Evolutionary conservation across 2,329 filamentous ascomycete species (phyloP), one percentile per base, ranked within the genome.

Genomic region (Oidium heveae): DNA sequence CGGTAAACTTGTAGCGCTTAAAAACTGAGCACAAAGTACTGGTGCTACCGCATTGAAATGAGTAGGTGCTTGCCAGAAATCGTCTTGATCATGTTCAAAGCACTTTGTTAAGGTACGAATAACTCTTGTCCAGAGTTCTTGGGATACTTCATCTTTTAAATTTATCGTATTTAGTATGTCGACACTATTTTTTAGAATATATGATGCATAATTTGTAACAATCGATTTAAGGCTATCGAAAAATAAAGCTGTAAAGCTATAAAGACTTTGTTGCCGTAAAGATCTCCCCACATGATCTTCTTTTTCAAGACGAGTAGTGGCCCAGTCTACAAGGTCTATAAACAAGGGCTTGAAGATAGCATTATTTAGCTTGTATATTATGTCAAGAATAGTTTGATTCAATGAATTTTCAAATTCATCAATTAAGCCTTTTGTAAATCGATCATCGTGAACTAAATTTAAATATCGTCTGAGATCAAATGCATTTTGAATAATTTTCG

Each of bases 311-410:
- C 72, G 74, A 1, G 71, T 69, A 18, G 71, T 73, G 0, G 83
- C 76, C 84, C 88, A 95, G 56, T 94, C 86, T 49, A 93, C 73
- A n/a, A 95, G 71, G 59, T 82, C 78, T 16, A 80, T 75, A 70
- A 96, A 98, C 58, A 98, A 79, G 0, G 91, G 93, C 13, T 88
- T 76, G 77, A 98, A 98, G 0, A 84, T 79, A 0, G 84, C 81
- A 65, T 98, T 91, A 68, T 95, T 96, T 58, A 98, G 76, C 72
- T 96, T 96, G 71, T 94, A 86, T 54, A 94, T 84, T 80, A 95
- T 91, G 67, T 86, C 84, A 56, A 98, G 76, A 0, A 81, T 77
- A 13, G 83, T 78, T 10, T 82, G 76, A 64, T 86, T 82, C 59
- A 85, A 63, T 12, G 72, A 70, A 1, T 70, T 69, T 64, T 94